A percentile compares a stretch with the other conserved stretches of the same genome.
phyloP scores from a whole-genome alignment of 768 basidiomycete species.

The Naganishia randhawae region DNA sequence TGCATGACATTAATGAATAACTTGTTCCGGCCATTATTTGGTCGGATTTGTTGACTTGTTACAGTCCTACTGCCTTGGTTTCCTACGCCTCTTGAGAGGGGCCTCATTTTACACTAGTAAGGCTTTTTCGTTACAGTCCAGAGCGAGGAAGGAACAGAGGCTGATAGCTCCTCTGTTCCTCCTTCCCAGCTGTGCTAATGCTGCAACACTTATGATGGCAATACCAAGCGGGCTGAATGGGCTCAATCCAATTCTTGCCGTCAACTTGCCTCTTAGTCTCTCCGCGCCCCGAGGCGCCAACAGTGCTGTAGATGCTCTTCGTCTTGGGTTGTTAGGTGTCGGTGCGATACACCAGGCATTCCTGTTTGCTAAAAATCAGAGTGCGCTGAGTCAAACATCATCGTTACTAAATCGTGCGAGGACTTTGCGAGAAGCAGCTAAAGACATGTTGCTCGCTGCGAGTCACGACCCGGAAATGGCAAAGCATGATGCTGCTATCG shows the following conservation, averaged over 20 bases:
- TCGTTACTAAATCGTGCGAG: constrained; percentile 51
- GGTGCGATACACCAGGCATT: constrained; percentile 55
- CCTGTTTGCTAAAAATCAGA: constrained; percentile 50
- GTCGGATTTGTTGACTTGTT: background rate
- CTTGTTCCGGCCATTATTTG: constrained; percentile 8
- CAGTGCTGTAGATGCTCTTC: constrained; percentile 53
- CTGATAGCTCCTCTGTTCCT: constrained; percentile 18
- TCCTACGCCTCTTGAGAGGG: constrained; percentile 46
- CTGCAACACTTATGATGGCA: constrained; percentile 56
- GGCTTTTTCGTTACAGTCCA: constrained; percentile 3
- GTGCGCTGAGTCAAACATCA: constrained; percentile 37
- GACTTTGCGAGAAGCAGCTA: constrained; percentile 50
- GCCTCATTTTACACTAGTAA: constrained; percentile 47
- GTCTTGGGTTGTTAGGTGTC: constrained; percentile 52
- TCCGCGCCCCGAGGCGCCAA: constrained; percentile 51
- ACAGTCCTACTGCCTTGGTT: constrained; percentile 50
- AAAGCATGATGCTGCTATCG: constrained; percentile 38
- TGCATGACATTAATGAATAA: constrained; percentile 1
- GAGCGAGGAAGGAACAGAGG: constrained; percentile 14
- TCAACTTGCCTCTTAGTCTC: constrained; percentile 54
- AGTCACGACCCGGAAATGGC: constrained; percentile 44
- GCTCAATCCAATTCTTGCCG: constrained; percentile 53
- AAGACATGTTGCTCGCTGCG: constrained; percentile 50
- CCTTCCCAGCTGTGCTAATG: constrained; percentile 52
- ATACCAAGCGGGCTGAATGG: constrained; percentile 49